Conservation (phyloP, 768 basidiomycete genomes). For the Termitomyces sp. region DNA sequence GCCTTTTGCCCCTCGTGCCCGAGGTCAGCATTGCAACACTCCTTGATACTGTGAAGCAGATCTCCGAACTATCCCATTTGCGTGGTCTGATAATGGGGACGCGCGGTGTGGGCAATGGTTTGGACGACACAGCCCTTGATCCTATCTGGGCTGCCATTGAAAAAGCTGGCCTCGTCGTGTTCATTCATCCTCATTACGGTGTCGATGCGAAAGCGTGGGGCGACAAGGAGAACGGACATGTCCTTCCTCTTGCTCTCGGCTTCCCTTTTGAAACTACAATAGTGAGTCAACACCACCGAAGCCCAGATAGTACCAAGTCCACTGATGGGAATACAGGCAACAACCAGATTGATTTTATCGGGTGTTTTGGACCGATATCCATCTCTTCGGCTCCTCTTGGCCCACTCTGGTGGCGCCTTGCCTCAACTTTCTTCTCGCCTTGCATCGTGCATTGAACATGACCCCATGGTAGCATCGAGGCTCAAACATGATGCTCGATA, state of each 20-base stretch:
- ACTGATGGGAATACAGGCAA: slow-evolving; percentile 39
- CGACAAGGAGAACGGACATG: slow-evolving; percentile 77
- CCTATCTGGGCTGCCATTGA: slow-evolving; percentile 81
- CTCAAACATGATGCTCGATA: slow-evolving; percentile 80
- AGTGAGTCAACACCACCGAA: slow-evolving; percentile 39
- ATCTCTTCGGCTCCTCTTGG: slow-evolving; percentile 69
- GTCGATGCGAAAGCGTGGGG: slow-evolving; percentile 75
- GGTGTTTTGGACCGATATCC: slow-evolving; percentile 82
- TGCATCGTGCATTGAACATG: slow-evolving; percentile 82
- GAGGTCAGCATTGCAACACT: slow-evolving; percentile 51
- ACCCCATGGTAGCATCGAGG: slow-evolving; percentile 72
- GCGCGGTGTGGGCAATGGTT: slow-evolving; percentile 68
- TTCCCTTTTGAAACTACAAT: slow-evolving; percentile 91
- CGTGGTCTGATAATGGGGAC: slow-evolving; percentile 82
- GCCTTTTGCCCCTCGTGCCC: slow-evolving; percentile 79
- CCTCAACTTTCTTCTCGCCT: slow-evolving; percentile 82
- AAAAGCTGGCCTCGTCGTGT: slow-evolving; percentile 65
- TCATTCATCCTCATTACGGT: slow-evolving; percentile 87
- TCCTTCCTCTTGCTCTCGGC: slow-evolving; percentile 80
- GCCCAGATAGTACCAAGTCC: neutral
- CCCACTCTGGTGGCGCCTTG: slow-evolving; percentile 84
- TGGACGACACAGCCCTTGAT: slow-evolving; percentile 77
- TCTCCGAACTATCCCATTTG: slow-evolving; percentile 61
- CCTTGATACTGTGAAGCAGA: slow-evolving; percentile 63
- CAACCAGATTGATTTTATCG: slow-evolving; percentile 75